These are phyloP conservation scores for Cornus controversa DNA, from an alignment of 148 eudicot genomes.

Conservation along the genomic window DNA sequence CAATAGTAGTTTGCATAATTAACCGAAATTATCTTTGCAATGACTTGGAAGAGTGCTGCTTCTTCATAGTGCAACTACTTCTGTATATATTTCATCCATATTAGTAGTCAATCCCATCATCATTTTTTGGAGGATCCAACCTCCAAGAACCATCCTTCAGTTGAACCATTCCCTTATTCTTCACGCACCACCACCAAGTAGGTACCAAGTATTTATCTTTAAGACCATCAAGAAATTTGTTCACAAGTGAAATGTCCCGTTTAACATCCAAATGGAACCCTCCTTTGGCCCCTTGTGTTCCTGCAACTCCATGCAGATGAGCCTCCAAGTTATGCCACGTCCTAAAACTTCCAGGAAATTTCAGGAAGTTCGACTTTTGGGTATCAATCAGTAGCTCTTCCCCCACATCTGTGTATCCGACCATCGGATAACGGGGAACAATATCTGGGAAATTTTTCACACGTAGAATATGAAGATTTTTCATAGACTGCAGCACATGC, in stretches of 20 bases:
- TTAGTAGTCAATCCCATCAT: conserved; percentile 19
- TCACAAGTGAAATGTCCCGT: conserved; percentile 62
- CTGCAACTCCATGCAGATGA: conserved; percentile 79
- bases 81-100: too few species aligned
- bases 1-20: too few species aligned
- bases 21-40: too few species aligned
- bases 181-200: conserved; percentile 47
- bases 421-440: conserved; percentile 51
- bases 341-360: conserved; percentile 38
- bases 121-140: conserved; percentile 49
- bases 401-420: conserved; percentile 61
- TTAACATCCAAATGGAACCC: conserved; percentile 55
- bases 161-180: conserved; percentile 82
- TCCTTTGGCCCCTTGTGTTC: conserved; percentile 39
- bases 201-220: conserved; percentile 65
- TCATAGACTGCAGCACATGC: conserved; percentile 11
- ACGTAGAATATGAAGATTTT: conserved; percentile 36
- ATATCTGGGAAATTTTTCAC: conserved; percentile 46
- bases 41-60: too few species aligned
- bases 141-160: conserved; percentile 61
- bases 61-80: too few species aligned
- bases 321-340: conserved; percentile 75
- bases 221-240: conserved; percentile 44
- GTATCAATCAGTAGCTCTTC: conserved; percentile 54
- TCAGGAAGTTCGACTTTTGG: conserved; percentile 49